These are phyloP conservation scores for Clausena lansium DNA, from an alignment of 345 rosid genomes.

Conservation along the genomic window DNA sequence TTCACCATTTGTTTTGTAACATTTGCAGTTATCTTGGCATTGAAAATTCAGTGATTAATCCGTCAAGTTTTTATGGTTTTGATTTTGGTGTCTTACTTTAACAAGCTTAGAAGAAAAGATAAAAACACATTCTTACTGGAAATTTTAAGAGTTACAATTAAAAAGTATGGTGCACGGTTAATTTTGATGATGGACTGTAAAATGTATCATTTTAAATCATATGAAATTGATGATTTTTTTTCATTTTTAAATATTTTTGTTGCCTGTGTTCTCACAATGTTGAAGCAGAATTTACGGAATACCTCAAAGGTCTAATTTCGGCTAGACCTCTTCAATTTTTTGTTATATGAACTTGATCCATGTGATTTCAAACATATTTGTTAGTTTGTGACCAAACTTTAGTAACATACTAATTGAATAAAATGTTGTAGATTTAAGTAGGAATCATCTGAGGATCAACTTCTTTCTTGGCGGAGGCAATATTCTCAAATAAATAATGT, in stretches of 20 bases:
- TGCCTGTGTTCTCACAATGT: neutral
- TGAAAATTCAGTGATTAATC: neutral
- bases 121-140: neutral
- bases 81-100: neutral
- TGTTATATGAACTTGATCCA: no score
- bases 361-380: neutral
- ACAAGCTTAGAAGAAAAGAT: neutral
- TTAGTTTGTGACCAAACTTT: neutral
- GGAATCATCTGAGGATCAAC: neutral
- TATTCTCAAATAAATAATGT: neutral
- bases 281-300: neutral
- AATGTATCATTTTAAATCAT: neutral
- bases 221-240: neutral
- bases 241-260: neutral
- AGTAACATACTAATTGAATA: neutral
- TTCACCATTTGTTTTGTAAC: neutral
- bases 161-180: neutral
- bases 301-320: neutral
- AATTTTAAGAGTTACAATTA: neutral
- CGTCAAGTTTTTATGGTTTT: neutral
- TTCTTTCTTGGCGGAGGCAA: neutral
- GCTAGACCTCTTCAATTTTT: neutral
- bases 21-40: neutral
- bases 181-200: neutral
- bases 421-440: neutral